Evolutionary conservation across 148 eudicot genomes (phyloP).

Genomic region (Euryodendron excelsum): DNA sequence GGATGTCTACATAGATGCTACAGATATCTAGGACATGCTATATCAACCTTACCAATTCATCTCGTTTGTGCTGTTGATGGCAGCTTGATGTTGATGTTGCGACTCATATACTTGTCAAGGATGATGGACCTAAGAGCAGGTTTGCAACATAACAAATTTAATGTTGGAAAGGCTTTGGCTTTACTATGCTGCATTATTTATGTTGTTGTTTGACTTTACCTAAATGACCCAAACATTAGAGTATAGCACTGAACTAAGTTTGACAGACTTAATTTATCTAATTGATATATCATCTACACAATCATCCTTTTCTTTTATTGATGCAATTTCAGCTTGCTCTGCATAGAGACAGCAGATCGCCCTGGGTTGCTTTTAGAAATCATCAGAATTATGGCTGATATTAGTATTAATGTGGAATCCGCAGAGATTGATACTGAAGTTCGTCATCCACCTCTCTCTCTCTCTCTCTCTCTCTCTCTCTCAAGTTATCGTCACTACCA

Average conservation of each 20-base stretch:
- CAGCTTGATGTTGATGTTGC: conserved; percentile 87
- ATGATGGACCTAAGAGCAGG: conserved; percentile 97
- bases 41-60: not conserved
- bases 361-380: conserved; percentile 85
- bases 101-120: conserved; percentile 78
- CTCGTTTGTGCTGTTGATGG: not conserved
- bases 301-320: conserved; percentile 3
- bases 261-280: not conserved
- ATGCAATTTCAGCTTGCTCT: conserved; percentile 69
- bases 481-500: not conserved
- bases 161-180: not conserved
- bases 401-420: conserved; percentile 76
- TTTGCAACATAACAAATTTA: conserved; percentile 22
- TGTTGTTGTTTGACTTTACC: not conserved
- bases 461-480: too few species aligned
- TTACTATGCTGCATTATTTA: not conserved
- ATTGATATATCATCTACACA: not conserved
- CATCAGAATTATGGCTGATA: conserved; percentile 74
- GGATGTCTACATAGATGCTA: not conserved
- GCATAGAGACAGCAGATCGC: conserved; percentile 87
- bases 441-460: conserved; percentile 12
- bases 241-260: not conserved
- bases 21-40: not conserved
- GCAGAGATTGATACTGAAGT: conserved; percentile 96
- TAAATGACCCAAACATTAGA: not conserved